Evolutionary conservation across 805 yeast species (phyloP), one percentile per base, ranked within the genome.

Genomic region (Candida quercuum): DNA sequence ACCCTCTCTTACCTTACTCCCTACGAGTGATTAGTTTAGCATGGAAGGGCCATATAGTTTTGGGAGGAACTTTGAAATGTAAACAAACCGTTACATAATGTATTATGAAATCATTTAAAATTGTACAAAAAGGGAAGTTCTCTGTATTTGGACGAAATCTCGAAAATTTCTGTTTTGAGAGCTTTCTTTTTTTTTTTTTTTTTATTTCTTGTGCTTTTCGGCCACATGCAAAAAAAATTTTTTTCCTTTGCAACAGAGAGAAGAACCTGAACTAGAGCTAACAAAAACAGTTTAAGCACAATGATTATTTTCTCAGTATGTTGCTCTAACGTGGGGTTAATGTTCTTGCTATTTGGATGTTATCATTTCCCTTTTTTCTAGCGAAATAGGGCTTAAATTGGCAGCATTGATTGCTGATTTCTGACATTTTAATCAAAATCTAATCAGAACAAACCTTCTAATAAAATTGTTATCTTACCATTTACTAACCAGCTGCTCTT

Each of bases 401-500:
- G 10, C 26, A 7, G n/a, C n/a, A n/a, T n/a, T n/a, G n/a, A n/a
- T n/a, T n/a, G n/a, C n/a, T n/a, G n/a, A n/a, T 19, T 27, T 34
- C 12, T 18, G 18, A 17, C 25, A 22, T 10, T 18, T 11, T 7
- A 18, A 28, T 20, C 17, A 14, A 15, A 7, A 25, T 25, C 19
- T 15, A 15, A 28, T 28, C 31, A 26, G n/a, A n/a, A n/a, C n/a
- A n/a, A n/a, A n/a, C n/a, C n/a, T n/a, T n/a, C n/a, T n/a, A n/a
- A n/a, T n/a, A n/a, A n/a, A n/a, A n/a, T n/a, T n/a, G 8, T 26
- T 13, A 13, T 7, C 14, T 13, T 8, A 10, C 14, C 3, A 11
- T 14, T 20, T 24, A 37, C 47, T 43, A 42, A 46, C 42, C 19
- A 13, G 68, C 69, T n/a, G n/a, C n/a, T 59, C 63, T 44, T 69